Base-by-base conservation (phyloP, 2,329 filamentous ascomycete species). In the Cercospora sp. region DNA sequence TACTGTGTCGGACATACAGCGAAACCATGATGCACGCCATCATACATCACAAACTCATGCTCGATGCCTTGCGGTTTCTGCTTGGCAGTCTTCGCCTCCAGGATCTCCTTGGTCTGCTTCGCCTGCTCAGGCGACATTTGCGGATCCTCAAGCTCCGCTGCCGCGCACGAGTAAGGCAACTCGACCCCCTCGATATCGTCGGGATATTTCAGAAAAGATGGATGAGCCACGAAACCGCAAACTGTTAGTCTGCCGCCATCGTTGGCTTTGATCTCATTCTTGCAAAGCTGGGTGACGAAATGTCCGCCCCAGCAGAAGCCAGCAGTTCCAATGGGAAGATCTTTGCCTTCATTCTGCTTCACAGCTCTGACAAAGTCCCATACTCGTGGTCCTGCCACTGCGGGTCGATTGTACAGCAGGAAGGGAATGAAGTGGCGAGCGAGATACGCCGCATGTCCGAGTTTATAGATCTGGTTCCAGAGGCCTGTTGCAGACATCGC, bases 41-140 rank as follows among this genome's bases (percentile, higher is more conserved):
- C 73, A 63, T 80, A 81, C 73, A 78, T 74, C 2, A 79, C 73
- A 66, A 79, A 77, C 66, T 81, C 78, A 70, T 78, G 76, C 71
- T 77, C 75, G n/a, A 78, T 73, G 20, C 78, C 77, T 28, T 72
- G 67, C 20, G 73, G 73, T 62, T 78, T 74, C 36, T 63, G 72
- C 72, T 76, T 77, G 9, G 73, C 74, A 6, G 73, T 79, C 75
- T 80, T 79, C 5, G 69, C 72, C 53, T 72, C 69, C 55, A 81
- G 59, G 12, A 79, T 71, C 36, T 75, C 74, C 65, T 76, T 74
- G 12, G 75, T 78, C 70, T 74, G 70, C 66, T 78, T 76, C 1
- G 75, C 76, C 53, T 80, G 72, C 53, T 73, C 74, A 9, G 73
- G 62, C 8, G 73, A 72, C 70, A 78, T 77, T 65, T 74, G 71